Conservation (phyloP, 495 filamentous ascomycete genomes). For the Aspergillus steynii region DNA sequence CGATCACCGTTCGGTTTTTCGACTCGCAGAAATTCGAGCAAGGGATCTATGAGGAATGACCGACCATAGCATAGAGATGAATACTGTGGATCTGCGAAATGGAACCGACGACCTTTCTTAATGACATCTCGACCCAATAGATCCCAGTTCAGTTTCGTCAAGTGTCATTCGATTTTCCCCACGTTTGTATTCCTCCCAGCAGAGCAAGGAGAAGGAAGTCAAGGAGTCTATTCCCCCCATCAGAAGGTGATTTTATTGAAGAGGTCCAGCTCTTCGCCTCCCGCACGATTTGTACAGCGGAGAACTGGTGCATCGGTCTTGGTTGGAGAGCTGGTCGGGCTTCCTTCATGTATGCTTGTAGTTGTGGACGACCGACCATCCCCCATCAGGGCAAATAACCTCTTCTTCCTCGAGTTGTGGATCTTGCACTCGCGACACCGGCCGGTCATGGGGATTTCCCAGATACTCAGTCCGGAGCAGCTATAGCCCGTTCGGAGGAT, state of each 20-base stretch:
- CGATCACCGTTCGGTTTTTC: constrained; percentile 75
- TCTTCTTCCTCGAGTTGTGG: constrained; percentile 4
- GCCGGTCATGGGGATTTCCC: constrained; percentile 22
- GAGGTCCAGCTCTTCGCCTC: constrained; percentile 16
- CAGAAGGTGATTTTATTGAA: constrained; percentile 29
- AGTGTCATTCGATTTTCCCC: neutral
- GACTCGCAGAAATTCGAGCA: constrained; percentile 77
- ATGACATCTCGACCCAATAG: neutral
- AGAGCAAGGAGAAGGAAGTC: neutral
- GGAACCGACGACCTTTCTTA: neutral
- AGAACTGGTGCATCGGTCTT: neutral
- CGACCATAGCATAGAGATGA: constrained; percentile 5
- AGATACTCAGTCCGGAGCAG: constrained; percentile 17
- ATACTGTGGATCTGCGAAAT: neutral
- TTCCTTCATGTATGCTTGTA: constrained; percentile 1
- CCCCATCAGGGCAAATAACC: neutral
- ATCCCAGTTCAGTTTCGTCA: neutral
- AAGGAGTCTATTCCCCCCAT: neutral
- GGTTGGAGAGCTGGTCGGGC: neutral
- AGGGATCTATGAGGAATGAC: constrained; percentile 58
- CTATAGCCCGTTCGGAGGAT: constrained; percentile 23
- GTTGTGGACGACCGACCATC: neutral
- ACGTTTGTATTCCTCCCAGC: neutral
- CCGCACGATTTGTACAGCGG: neutral
- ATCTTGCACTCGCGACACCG: constrained; percentile 22